Evolutionary conservation across 2,329 filamentous ascomycete species (phyloP), one percentile per base, ranked within the genome.

Genomic region (Colletotrichum abscissum): DNA sequence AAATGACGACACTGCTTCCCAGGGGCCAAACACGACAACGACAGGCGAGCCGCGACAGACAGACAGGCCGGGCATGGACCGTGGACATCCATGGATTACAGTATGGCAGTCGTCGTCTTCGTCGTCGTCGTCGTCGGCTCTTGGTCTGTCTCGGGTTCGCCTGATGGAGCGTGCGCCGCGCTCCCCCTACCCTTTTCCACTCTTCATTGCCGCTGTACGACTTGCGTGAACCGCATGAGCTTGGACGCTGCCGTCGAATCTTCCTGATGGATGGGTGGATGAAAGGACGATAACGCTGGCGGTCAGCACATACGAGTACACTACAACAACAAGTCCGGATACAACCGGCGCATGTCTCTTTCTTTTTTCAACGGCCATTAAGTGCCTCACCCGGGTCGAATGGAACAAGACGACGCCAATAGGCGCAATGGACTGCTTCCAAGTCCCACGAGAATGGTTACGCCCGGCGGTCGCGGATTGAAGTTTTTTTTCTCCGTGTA

Each of bases 1-100:
- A 49, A 69, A 73, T 70, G 60, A 66, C 71, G 71, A 71, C 71
- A 73, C 67, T 65, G 60, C 46, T 66, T 38, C 46, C 19, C 55
- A 24, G 26, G 55, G 28, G 22, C 30, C 35, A 46, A 57, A 57
- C 33, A 35, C 33, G 63, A 16, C 33, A 33, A 16, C 35, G 30
- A 56, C 12, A 46, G 33, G 52, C 35, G 28, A 24, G 60, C 49
- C 60, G 62, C 54, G 24, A 56, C 54, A 56, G 28, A 56, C 35
- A 28, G 63, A 35, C 35, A 46, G 42, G 59, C 26, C 16, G 38
- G 26, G 46, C 70, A 26, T 60, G 30, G 12, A 26, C 30, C 55
- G 38, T 62, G 38, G 19, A 11, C 42, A 19, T 22, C 42, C 42
- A 49, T 49, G 19, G 42, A 49, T 49, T 49, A 49, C 11, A 35